Evolutionary conservation across 1,284 basidiomycete species (phyloP), one percentile per base, ranked within the genome.

Genomic region (Puccinia coronata): DNA sequence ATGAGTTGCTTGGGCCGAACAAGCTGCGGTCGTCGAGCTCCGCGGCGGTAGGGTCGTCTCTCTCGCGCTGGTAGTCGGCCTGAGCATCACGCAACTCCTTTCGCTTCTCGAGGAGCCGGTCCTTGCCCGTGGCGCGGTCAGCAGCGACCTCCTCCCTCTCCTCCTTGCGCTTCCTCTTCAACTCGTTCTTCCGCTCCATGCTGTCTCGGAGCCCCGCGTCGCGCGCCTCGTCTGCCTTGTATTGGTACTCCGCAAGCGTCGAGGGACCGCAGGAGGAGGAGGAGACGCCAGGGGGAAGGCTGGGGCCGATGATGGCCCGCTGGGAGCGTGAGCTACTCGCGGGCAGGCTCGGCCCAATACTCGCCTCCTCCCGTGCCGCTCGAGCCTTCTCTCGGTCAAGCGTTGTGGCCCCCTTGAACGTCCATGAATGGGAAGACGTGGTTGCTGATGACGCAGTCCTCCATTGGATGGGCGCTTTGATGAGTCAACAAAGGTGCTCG

Each of bases 351-450:
- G 74, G 74, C 2, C 74, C 74, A 31, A 63, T 25, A 47, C 34
- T 41, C 6, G 74, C 74, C 39, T 76, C 74, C 20, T 63, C 57
- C 20, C 36, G 59, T 8, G 74, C 74, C 39, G 12, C 25, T 20
- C 34, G 14, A 20, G 74, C 74, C 11, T 59, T 63, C 43, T 76
- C 74, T 18, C 59, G 53, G 25, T 76, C 74, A 18, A 59, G 74
- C 23, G 74, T 76, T n/a, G 74, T 61, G 12, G 55, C 55, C 18
- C 59, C 74, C 14, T 39, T 47, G 59, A 76, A 76, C n/a, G 53
- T 43, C 74, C 74, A 76, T 16, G 55, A 34, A 49, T 76, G 74
- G 25, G 74, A 76, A 18, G 74, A 76, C 18, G 34, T 76, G n/a
- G 57, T 12, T 25, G 74, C 43, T n/a, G 74, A 47, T 3, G 55